Evolutionary conservation across 2,329 filamentous ascomycete species (phyloP).

Genomic region (Penicillium glabrum): DNA sequence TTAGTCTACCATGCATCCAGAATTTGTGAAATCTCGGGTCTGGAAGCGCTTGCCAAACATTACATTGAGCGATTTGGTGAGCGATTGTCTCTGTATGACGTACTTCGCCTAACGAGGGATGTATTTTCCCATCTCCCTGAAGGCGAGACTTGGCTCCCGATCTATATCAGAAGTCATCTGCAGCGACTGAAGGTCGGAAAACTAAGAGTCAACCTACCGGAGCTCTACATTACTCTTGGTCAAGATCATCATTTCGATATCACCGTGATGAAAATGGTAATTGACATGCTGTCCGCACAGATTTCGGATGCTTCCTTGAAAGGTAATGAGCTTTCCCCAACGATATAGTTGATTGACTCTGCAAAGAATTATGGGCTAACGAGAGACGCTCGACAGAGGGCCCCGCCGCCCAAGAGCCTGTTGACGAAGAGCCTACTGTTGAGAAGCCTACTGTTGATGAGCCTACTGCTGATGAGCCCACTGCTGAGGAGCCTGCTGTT

Average conservation of each 20-base stretch:
- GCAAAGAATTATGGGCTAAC: background rate
- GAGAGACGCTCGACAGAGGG: background rate
- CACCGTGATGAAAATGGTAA: conserved; percentile 3
- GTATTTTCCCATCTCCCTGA: conserved; percentile 7
- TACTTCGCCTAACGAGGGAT: conserved; percentile 4
- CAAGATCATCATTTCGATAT: conserved; percentile 8
- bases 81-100: conserved; percentile 1
- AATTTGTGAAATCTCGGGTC: conserved; percentile 6
- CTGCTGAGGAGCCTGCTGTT: too few species aligned
- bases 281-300: conserved; percentile 1
- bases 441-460: background rate
- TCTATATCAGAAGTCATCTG: conserved; percentile 1
- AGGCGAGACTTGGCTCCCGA: conserved; percentile 8
- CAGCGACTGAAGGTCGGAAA: background rate
- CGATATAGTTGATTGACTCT: background rate
- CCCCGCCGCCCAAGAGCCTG: background rate
- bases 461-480: too few species aligned
- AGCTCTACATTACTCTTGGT: conserved; percentile 3
- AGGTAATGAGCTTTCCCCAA: background rate
- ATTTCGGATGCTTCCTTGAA: background rate
- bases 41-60: background rate
- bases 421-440: background rate
- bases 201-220: background rate
- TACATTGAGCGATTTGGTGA: background rate
- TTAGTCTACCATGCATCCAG: conserved; percentile 18